phyloP scores from a whole-genome alignment of 768 basidiomycete species.

The Boletus bicolor region DNA sequence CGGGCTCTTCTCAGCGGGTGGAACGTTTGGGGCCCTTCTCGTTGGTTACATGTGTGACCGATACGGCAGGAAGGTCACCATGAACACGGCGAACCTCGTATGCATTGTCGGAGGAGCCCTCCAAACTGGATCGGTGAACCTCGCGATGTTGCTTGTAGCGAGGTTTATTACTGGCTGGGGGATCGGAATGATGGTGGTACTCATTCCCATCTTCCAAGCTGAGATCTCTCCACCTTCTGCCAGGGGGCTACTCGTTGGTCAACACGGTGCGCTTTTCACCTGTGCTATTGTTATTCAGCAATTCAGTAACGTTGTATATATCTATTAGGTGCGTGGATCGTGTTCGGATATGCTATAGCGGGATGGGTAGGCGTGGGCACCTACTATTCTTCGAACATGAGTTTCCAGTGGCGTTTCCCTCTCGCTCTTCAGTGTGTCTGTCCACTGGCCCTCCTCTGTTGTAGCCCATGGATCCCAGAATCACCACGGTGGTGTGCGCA shows the following conservation, averaged over 20 bases:
- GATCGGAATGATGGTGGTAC: not conserved
- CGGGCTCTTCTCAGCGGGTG: not conserved
- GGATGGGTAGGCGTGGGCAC: not conserved
- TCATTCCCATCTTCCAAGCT: not conserved
- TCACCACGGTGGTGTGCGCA: not conserved
- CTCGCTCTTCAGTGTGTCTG: not conserved
- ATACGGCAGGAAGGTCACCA: not conserved
- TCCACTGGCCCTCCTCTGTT: not conserved
- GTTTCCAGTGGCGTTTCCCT: not conserved
- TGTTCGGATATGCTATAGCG: not conserved
- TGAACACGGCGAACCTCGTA: not conserved
- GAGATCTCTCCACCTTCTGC: not conserved
- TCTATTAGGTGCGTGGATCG: not conserved
- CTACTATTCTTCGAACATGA: not conserved
- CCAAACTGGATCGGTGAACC: not conserved
- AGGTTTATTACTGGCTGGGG: not conserved
- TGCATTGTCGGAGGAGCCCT: not conserved
- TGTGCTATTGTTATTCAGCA: not conserved
- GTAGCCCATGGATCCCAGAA: not conserved
- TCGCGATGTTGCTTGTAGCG: not conserved
- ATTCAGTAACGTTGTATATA: not conserved
- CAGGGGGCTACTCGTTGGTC: not conserved
- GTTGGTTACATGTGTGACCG: not conserved
- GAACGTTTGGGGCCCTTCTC: not conserved
- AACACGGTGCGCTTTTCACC: not conserved